A percentile compares a stretch with the other conserved stretches of the same genome.
phyloP scores from a whole-genome alignment of 352 stramenopile genomes.

The Pythium aristosporum region DNA sequence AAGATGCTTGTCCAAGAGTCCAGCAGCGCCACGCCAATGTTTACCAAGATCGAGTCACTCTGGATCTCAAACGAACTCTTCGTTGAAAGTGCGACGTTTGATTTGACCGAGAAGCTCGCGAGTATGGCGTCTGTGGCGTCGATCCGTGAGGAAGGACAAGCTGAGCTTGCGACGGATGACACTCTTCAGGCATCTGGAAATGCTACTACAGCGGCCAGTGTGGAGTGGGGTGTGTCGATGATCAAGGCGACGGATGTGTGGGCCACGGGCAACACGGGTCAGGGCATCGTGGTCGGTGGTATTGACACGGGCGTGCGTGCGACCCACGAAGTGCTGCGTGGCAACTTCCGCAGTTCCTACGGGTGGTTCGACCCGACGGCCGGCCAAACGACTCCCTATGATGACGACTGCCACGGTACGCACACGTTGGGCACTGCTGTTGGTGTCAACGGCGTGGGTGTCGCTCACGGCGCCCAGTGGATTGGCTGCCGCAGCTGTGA shows the following conservation, averaged over 20 bases:
- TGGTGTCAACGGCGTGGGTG: conserved; percentile 19
- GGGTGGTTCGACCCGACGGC: conserved; percentile 25
- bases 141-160: conserved; percentile 8
- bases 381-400: background rate
- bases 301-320: conserved; percentile 72
- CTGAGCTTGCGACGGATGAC: background rate
- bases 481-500: conserved; percentile 28
- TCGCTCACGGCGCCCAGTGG: conserved; percentile 27
- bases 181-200: background rate
- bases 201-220: background rate
- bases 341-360: conserved; percentile 31
- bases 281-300: conserved; percentile 46
- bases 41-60: background rate
- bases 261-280: conserved; percentile 33
- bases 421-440: conserved; percentile 62
- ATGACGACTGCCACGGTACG: conserved; percentile 61
- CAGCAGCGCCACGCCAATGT: background rate
- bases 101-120: conserved; percentile 20
- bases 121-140: conserved; percentile 7
- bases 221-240: conserved; percentile 19
- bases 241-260: conserved; percentile 46
- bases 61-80: conserved; percentile 19
- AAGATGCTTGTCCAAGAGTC: too few relatives aligned
- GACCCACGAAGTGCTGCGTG: conserved; percentile 44
- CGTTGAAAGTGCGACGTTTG: conserved; percentile 1